Evolutionary conservation across 2,329 filamentous ascomycete species (phyloP).

Genomic region (Colletotrichum simmondsii): DNA sequence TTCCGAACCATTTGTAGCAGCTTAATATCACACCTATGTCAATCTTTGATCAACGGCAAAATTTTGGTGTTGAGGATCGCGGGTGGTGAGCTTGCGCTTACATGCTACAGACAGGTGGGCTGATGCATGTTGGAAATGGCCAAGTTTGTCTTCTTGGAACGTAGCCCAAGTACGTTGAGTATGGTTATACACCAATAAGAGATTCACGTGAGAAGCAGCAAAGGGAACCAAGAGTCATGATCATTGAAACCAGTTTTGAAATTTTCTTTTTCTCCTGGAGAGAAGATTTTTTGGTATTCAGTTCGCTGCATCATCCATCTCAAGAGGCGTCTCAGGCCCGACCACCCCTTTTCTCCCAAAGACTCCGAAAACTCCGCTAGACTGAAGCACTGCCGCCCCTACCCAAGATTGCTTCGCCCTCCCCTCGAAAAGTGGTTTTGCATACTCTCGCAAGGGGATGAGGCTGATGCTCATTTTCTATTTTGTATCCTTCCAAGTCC

Average conservation of each 20-base stretch:
- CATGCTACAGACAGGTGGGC: no score
- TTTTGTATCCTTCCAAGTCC: slow-evolving; percentile 1
- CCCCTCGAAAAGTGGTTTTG: background rate
- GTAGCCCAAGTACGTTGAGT: no score
- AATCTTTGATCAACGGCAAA: background rate
- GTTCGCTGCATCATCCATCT: slow-evolving; percentile 27
- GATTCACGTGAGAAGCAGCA: no score
- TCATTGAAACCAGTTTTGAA: background rate
- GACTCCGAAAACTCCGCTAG: slow-evolving; percentile 33
- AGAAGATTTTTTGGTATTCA: slow-evolving; percentile 22
- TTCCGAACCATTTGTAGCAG: background rate
- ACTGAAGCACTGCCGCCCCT: slow-evolving; percentile 28
- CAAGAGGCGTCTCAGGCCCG: slow-evolving; percentile 5
- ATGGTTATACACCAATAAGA: background rate
- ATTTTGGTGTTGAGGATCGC: background rate
- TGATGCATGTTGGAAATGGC: no score
- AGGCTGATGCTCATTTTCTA: no score
- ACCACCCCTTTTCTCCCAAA: background rate
- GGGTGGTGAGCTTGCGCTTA: no score
- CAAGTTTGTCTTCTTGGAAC: no score
- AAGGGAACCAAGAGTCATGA: background rate
- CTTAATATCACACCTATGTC: background rate
- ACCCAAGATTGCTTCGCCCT: slow-evolving; percentile 6
- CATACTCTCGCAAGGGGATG: no score
- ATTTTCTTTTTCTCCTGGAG: background rate